phyloP scores from a whole-genome alignment of 768 basidiomycete species.

The Macrolepiota fuliginosa region DNA sequence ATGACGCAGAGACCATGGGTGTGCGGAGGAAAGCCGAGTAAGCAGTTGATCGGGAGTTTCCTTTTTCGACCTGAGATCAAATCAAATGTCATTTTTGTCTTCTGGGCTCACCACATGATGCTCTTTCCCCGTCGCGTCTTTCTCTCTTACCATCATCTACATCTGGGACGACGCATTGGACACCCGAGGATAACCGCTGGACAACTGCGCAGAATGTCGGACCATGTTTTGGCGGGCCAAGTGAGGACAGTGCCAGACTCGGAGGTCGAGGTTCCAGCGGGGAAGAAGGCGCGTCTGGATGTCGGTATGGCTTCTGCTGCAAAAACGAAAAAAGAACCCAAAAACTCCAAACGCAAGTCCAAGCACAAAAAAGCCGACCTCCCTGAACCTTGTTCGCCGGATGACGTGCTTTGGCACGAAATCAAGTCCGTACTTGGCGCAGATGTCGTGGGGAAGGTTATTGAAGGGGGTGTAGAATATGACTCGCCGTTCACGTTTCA shows the following conservation, averaged over 20 bases:
- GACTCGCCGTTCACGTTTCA: constrained; percentile 57
- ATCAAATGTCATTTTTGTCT: constrained; percentile 4
- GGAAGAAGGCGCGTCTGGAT: constrained; percentile 9
- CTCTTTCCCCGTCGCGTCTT: not conserved
- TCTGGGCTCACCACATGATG: constrained; percentile 1
- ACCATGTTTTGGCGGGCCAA: not conserved
- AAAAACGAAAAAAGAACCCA: not conserved
- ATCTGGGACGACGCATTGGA: not conserved
- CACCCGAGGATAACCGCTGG: not conserved
- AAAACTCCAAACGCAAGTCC: constrained; percentile 8
- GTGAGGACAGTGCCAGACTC: constrained; percentile 6
- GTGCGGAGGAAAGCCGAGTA: not conserved
- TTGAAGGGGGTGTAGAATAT: constrained; percentile 49
- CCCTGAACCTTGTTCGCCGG: constrained; percentile 65
- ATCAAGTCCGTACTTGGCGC: constrained; percentile 64
- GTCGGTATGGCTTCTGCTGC: not conserved
- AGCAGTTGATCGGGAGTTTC: not conserved
- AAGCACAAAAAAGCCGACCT: constrained; percentile 28
- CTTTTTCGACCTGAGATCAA: not conserved
- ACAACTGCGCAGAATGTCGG: constrained; percentile 3
- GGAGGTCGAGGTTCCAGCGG: not conserved
- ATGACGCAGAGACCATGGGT: constrained; percentile 8
- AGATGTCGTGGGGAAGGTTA: constrained; percentile 48
- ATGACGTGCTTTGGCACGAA: constrained; percentile 76
- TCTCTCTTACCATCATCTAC: not conserved